Evolutionary conservation across 129 eudicot species (phyloP), one percentile per base, ranked within the genome.

Genomic region (Solidago caesia): DNA sequence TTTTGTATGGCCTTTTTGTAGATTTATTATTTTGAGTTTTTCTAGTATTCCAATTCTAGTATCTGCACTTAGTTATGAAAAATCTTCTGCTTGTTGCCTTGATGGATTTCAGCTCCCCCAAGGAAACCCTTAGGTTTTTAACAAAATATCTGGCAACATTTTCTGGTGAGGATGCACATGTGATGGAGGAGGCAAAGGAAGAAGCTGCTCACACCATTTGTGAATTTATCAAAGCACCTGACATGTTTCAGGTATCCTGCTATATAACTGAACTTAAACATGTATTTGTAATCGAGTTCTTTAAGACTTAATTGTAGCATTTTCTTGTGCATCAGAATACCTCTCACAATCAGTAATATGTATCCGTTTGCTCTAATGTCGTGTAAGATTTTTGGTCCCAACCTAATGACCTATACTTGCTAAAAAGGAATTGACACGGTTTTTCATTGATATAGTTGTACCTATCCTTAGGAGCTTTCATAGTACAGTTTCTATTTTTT

Each of bases 201-300:
- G 97, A 85, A 81, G 97, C 98, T 49, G 93, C 83, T n/a, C 80
- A 78, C 66, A 76, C 96, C 42, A 72, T 86, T 53, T 58, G 90
- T 75, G 97, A 90, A 44, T 94, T 94, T 85, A 87, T 88, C 65
- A 94, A 82, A 87, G 74, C 97, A 67, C 89, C 97, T 68, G 93
- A 94, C 72, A 81, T 87, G 92, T 90, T 90, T 79, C 97, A 94
- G 98, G 98, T 94, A 88, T 49, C 45, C 56, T 65, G 12, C 4
- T 12, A 71, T 65, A 27, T 53, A 6, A 14, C 29, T 52, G 60
- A 15, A 67, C 39, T 21, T 13, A 8, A 33, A 33, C 71, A 14
- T 42, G 53, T 25, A 27, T 56, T 56, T 71, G 5, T 55, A 13
- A 16, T 55, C 56, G 8, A 42, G 26, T 21, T 3, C 11, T 43